These are phyloP conservation scores for Trichoderma koningiopsis DNA, from an alignment of 2,329 filamentous ascomycete species.

Conservation along the genomic window DNA sequence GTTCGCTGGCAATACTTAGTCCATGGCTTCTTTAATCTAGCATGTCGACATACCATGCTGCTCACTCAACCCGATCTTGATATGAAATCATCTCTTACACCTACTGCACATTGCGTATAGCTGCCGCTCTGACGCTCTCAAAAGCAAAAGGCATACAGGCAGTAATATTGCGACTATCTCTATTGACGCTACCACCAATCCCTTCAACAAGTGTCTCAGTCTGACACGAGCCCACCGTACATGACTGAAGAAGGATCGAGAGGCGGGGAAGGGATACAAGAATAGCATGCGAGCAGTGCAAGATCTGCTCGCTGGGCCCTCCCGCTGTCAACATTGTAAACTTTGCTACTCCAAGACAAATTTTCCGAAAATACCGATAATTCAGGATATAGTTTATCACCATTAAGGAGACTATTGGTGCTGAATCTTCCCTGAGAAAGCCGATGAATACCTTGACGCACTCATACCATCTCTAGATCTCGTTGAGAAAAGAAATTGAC, in stretches of 20 bases:
- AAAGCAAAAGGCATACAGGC: neutral
- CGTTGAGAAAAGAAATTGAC: neutral
- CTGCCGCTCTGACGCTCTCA: neutral
- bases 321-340: neutral
- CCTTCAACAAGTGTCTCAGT: slow-evolving; percentile 4
- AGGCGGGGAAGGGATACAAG: slow-evolving; percentile 5
- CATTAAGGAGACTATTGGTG: neutral
- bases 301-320: neutral
- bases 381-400: neutral
- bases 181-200: neutral
- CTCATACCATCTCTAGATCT: too few relatives aligned
- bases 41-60: neutral
- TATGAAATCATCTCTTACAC: neutral
- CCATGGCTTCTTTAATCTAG: neutral
- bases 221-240: slow-evolving; percentile 11
- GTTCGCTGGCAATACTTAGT: neutral
- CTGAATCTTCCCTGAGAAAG: neutral
- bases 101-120: neutral
- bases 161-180: neutral
- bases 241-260: neutral
- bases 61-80: neutral
- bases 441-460: neutral
- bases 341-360: neutral
- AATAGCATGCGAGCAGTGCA: neutral
- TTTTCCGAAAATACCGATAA: neutral